Evolutionary conservation across 257 asterid species (phyloP), one percentile per base, ranked within the genome.

Genomic region (Asclepias syriaca): DNA sequence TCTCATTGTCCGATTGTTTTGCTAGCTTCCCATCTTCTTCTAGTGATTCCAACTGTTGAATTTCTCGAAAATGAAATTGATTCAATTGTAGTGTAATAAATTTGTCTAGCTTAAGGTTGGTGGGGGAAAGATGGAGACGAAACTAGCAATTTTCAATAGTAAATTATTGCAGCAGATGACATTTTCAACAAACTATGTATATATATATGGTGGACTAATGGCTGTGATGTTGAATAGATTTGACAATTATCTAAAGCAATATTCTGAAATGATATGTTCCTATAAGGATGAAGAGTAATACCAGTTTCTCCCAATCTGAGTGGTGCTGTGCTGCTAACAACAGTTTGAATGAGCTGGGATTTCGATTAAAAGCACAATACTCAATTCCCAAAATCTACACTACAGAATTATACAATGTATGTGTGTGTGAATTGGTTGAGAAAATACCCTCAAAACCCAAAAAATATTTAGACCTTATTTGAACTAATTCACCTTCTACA

Each of bases 41-140:
- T 56, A 78, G 21, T 39, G 86, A 63, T 15, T 88, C 91, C 51
- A 84, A 60, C 92, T 87, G 78, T 69, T 48, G 8, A 43, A 49
- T 32, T 21, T 46, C 6, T 22, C 57, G 18, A 64, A 63, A 19
- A 64, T 64, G 68, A 64, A 5, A 37, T 34, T 1, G 29, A 24
- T 29, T 64, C 12, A 16, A 37, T 18, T 15, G 4, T 11, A 63
- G 37, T 63, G 21, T 15, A 22, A 63, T 4, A 29, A 61, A 61
- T 22, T 13, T 21, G 0, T 19, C 3, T 1, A 1, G 9, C 16
- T 29, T 15, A 61, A 61, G 66, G 22, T 3, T 54, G 59, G 10
- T 19, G 59, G 27, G 27, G 27, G 7, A 64, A 37, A 37, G 29
- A 29, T 64, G 50, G 37, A 37, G 66, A 56, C 15, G 8, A 54